These are phyloP conservation scores for Raffaelea arxii DNA, from an alignment of 2,329 filamentous ascomycete species.

Conservation along the genomic window DNA sequence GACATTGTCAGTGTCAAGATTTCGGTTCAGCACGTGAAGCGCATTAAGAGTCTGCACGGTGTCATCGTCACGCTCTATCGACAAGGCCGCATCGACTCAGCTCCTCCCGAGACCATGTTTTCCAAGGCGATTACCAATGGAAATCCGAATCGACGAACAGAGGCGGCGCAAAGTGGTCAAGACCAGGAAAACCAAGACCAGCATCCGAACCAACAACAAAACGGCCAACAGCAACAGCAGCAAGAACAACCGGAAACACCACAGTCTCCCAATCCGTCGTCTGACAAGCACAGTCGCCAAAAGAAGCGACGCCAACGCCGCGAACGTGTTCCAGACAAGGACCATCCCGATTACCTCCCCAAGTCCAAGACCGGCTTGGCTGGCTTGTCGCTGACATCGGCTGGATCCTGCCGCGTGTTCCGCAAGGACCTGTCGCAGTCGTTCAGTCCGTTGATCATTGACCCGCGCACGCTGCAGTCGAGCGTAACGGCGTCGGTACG, in stretches of 20 bases:
- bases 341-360: constrained; percentile 70
- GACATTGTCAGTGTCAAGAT: constrained; percentile 75
- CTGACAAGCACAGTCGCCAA: background rate
- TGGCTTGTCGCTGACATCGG: constrained; percentile 76
- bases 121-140: constrained; percentile 1
- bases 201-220: background rate
- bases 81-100: constrained; percentile 80
- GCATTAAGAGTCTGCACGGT: constrained; percentile 82
- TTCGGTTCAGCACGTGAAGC: constrained; percentile 77
- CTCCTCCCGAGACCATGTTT: constrained; percentile 43
- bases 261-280: background rate
- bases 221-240: constrained; percentile 3
- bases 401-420: constrained; percentile 83
- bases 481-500: constrained; percentile 75
- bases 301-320: background rate
- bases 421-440: constrained; percentile 89
- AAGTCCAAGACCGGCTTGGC: constrained; percentile 79
- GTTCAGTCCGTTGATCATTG: constrained; percentile 78
- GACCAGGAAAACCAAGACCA: constrained; percentile 2
- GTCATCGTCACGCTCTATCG: constrained; percentile 89
- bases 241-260: constrained; percentile 4
- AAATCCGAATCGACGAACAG: constrained; percentile 17
- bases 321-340: constrained; percentile 2
- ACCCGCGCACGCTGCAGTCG: constrained; percentile 67
- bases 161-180: background rate